Evolutionary conservation across 2,329 filamentous ascomycete species (phyloP), one percentile per base, ranked within the genome.

Genomic region (Penicillium sp.): DNA sequence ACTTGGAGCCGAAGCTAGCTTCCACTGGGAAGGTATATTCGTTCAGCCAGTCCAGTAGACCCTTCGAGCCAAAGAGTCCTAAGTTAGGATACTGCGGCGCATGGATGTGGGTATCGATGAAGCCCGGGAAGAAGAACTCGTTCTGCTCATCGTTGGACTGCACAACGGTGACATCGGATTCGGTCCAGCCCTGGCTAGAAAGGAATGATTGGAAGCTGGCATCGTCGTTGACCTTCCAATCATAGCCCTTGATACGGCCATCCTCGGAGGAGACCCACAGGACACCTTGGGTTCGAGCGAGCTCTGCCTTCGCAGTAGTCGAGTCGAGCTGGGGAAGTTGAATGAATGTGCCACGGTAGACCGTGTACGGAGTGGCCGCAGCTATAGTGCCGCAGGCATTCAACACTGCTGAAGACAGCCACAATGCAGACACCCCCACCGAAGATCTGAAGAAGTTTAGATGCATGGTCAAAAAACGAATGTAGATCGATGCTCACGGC

Each of bases 11-110:
- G 53, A 97, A 84, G 8, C 88, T 91, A 1, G 87, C 80, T 73
- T 99, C 94, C 56, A 96, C 83, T 0, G 94, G 94, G 68, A 97
- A 99, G 0, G 94, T 99, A 77, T 99, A 97, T 13, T 81, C 94
- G 64, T 92, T 84, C 4, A 99, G 80, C 94, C 94, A 99, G 74
- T 94, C 88, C 12, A 99, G 83, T 26, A 99, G 85, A 0, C 93
- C 97, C 0, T 90, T 88, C 60, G 92, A 94, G 65, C 94, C 94
- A 68, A 97, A 97, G 58, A 99, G 87, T 52, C 94, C 94, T 1
- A 85, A 84, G 67, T 99, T 99, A 51, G 93, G 91, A 65, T 96
- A 97, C 75, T 99, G 94, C 0, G 92, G 84, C 7, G 94, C 94
- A 70, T 99, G 94, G 51, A 96, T 89, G 70, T 99, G 94, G 1